A percentile compares a stretch with the other conserved stretches of the same genome.
These are phyloP conservation scores for Salix caprea DNA, from an alignment of 345 rosid genomes.

Conservation along the genomic window DNA sequence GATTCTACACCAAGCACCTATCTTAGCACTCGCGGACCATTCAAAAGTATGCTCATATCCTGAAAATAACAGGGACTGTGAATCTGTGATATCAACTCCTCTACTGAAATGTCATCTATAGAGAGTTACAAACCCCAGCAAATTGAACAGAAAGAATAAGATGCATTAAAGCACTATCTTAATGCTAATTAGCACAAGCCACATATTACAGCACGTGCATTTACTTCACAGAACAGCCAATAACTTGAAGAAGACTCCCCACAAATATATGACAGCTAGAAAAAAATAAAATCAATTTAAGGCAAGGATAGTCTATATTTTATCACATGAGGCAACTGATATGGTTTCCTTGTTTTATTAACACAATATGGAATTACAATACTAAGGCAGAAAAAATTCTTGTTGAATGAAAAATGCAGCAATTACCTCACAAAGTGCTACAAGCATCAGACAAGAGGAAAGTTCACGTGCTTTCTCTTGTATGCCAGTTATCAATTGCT, in stretches of 20 bases:
- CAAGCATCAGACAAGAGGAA: constrained; percentile 69
- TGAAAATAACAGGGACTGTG: neutral
- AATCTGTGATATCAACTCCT: neutral
- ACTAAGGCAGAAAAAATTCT: neutral
- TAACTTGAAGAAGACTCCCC: neutral
- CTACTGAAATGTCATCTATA: neutral
- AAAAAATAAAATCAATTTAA: neutral
- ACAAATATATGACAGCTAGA: neutral
- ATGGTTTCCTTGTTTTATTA: neutral
- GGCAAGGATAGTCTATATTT: neutral
- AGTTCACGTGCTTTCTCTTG: constrained; percentile 57
- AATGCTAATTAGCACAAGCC: neutral
- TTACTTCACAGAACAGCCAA: neutral
- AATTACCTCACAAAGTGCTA: constrained; percentile 87
- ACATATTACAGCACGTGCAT: neutral
- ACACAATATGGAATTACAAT: neutral
- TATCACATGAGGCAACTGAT: neutral
- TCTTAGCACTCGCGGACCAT: neutral
- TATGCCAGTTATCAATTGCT: constrained; percentile 44
- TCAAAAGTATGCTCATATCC: neutral
- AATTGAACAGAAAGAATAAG: neutral
- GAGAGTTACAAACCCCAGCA: neutral
- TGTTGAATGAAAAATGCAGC: neutral
- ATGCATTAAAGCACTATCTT: neutral
- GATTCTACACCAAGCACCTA: neutral